Evolutionary conservation across 2,329 filamentous ascomycete genomes (phyloP).

Genomic region (Talaromyces pinophilus): DNA sequence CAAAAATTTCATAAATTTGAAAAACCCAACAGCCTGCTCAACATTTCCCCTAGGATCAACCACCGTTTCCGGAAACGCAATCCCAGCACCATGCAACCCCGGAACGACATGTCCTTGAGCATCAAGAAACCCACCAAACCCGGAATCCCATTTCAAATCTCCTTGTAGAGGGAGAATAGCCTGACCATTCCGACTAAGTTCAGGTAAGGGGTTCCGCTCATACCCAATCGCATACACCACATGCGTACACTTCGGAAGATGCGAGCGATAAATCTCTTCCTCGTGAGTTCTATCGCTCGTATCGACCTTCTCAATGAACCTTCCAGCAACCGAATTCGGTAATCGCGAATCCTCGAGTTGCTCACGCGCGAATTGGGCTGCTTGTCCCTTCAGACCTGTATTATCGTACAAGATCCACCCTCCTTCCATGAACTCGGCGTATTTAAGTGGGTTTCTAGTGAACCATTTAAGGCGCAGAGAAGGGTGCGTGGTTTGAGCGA

Average conservation of each 20-base stretch:
- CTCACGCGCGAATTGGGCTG: conserved; percentile 60
- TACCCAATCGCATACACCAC: conserved; percentile 64
- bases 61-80: conserved; percentile 64
- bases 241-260: conserved; percentile 54
- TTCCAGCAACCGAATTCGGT: conserved; percentile 48
- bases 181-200: conserved; percentile 42
- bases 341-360: conserved; percentile 59
- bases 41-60: conserved; percentile 63
- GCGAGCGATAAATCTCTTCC: conserved; percentile 47
- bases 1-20: conserved; percentile 66
- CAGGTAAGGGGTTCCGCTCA: conserved; percentile 52
- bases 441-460: conserved; percentile 60
- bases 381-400: conserved; percentile 64
- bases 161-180: conserved; percentile 32
- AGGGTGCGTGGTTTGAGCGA: conserved; percentile 55
- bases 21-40: conserved; percentile 64
- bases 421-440: conserved; percentile 60
- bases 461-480: conserved; percentile 63
- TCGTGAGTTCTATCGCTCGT: conserved; percentile 46
- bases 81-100: conserved; percentile 62
- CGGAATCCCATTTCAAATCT: conserved; percentile 29
- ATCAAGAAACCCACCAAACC: conserved; percentile 51
- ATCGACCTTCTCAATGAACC: conserved; percentile 52
- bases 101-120: conserved; percentile 46
- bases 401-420: conserved; percentile 67